Percentiles rank a stretch among this genome's conserved stretches.
Conservation (phyloP, 176 grass and related monocot genomes). For the Zoysia japonica region DNA sequence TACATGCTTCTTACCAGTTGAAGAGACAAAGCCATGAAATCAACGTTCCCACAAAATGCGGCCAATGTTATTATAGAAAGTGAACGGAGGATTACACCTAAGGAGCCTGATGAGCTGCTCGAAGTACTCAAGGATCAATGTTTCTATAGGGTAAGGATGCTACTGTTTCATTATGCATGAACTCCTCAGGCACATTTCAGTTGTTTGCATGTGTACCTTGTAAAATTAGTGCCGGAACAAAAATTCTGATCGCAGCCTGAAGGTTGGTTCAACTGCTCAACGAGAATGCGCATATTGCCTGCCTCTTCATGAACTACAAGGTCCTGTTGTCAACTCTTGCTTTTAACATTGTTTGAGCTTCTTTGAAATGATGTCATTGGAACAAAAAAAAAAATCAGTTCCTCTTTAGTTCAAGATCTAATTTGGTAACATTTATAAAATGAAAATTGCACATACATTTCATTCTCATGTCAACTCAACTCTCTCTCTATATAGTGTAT, state of each 20-base stretch:
- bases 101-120: conserved; percentile 91
- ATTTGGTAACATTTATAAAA: no score
- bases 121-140: conserved; percentile 83
- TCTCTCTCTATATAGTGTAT: no score
- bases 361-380: no score
- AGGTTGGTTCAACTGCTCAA: conserved; percentile 51
- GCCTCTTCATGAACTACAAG: no score
- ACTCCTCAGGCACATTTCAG: neutral
- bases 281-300: no score
- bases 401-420: no score
- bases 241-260: conserved; percentile 54
- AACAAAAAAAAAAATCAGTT: no score
- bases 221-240: neutral
- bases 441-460: no score
- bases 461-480: no score
- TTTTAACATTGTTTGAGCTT: no score
- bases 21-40: conserved; percentile 78
- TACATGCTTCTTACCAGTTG: conserved; percentile 73
- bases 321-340: no score
- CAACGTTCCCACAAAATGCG: conserved; percentile 70
- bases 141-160: conserved; percentile 70
- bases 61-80: conserved; percentile 83
- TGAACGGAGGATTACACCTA: conserved; percentile 66
- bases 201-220: neutral
- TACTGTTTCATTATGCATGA: conserved; percentile 19